Evolutionary conservation across 164 flowering plant genomes (phyloP).

Genomic region (Buxus sempervirens): DNA sequence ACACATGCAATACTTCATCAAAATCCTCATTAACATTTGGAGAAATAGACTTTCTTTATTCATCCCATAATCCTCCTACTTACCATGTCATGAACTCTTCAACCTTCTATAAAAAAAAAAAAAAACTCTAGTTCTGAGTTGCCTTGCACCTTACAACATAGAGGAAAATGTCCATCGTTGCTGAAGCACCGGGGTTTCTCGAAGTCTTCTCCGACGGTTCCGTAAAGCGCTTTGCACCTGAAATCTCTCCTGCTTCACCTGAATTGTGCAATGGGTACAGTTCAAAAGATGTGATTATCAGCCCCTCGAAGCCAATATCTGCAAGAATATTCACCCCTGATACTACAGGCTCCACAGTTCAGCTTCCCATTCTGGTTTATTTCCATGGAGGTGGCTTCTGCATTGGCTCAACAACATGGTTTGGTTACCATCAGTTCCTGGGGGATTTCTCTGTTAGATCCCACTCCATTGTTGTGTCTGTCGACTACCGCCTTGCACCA

Average conservation of each 20-base stretch:
- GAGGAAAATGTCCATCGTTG: slow-evolving; percentile 55
- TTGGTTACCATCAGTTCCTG: slow-evolving; percentile 67
- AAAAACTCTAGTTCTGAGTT: background rate
- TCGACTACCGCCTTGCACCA: slow-evolving; percentile 84
- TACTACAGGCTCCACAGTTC: background rate
- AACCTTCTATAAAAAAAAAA: background rate
- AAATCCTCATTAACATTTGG: background rate
- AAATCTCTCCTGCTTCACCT: slow-evolving; percentile 29
- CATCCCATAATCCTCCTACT: background rate
- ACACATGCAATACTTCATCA: background rate
- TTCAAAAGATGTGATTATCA: slow-evolving; percentile 63
- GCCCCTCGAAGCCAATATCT: slow-evolving; percentile 46
- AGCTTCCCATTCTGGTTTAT: slow-evolving; percentile 57
- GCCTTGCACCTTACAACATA: background rate
- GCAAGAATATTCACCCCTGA: slow-evolving; percentile 62
- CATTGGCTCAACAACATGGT: slow-evolving; percentile 85
- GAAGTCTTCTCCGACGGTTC: slow-evolving; percentile 72
- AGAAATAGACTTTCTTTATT: background rate
- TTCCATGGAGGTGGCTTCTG: slow-evolving; percentile 96
- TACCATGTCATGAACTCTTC: background rate
- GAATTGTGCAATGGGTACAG: slow-evolving; percentile 37
- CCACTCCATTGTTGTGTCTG: slow-evolving; percentile 48
- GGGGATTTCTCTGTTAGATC: slow-evolving; percentile 46
- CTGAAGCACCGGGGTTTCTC: slow-evolving; percentile 52
- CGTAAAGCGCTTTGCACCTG: slow-evolving; percentile 54